Conservation (phyloP, 352 stramenopile species). For the Phytophthora sansomeana region DNA sequence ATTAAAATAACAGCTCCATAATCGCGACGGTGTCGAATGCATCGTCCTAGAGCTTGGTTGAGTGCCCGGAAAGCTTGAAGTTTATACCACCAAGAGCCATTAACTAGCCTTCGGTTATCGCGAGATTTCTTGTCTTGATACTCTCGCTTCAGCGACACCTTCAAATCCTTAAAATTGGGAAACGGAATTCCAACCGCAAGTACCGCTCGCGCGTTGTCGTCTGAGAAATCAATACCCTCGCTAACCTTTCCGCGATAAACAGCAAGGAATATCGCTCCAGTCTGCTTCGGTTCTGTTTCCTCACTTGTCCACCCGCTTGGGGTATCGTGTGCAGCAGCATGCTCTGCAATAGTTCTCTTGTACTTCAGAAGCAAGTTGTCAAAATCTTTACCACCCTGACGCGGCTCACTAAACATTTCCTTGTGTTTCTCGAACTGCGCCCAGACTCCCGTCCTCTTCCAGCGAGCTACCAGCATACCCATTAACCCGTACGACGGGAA, state of each 20-base stretch:
- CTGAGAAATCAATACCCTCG: constrained; percentile 98
- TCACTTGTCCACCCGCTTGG: constrained; percentile 27
- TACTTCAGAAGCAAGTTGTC: constrained; percentile 76
- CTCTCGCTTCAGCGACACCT: constrained; percentile 75
- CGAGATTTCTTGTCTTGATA: constrained; percentile 80
- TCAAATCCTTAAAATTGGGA: constrained; percentile 94
- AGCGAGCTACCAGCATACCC: constrained; percentile 63
- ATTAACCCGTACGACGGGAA: constrained; percentile 85
- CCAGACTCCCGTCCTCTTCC: constrained; percentile 67
- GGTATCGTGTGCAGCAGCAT: constrained; percentile 16
- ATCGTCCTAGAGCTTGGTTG: constrained; percentile 99
- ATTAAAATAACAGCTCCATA: constrained; percentile 98
- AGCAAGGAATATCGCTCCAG: constrained; percentile 95
- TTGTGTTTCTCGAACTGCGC: constrained; percentile 61
- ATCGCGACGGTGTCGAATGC: constrained; percentile 98
- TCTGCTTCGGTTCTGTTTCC: constrained; percentile 28
- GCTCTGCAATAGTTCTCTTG: constrained; percentile 54
- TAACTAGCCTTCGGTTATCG: constrained; percentile 58
- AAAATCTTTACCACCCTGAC: constrained; percentile 79
- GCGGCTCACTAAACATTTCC: constrained; percentile 69
- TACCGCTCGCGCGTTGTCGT: constrained; percentile 96
- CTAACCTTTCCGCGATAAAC: constrained; percentile 98
- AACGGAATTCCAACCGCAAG: constrained; percentile 98
- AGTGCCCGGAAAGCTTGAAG: constrained; percentile 97
- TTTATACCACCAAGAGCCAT: constrained; percentile 94